Evolutionary conservation across 257 asterid species (phyloP), one percentile per base, ranked within the genome.

Genomic region (Salvia splendens): DNA sequence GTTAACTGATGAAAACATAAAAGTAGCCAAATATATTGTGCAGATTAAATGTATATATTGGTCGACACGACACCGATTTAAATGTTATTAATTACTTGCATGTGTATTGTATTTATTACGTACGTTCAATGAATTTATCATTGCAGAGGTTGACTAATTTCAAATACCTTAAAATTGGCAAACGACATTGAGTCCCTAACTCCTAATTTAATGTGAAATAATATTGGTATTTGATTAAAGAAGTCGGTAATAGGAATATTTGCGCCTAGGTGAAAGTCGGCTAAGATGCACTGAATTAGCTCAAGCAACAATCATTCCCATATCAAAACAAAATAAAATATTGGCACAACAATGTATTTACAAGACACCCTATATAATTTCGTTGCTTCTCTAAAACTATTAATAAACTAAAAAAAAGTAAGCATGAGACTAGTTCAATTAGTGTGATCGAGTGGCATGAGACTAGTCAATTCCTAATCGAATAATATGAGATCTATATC

Each of bases 51-150:
- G 30, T 24, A 24, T 24, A 2, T 24, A 24, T 24, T 24, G 30
- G 30, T 33, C 38, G 38, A 33, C 38, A 33, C 38, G 38, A 33
- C 38, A 33, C 38, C 38, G 38, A 33, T 33, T 5, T 33, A 33
- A 4, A 40, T 50, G 56, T 8, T 16, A 2, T 5, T 17, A 51
- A 7, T 32, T 17, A 51, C 6, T 20, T 53, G 33, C 49, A 58
- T 36, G 46, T 14, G 5, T 54, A 28, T 4, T 4, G 1, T 5
- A 54, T 28, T 54, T 30, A 56, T 32, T 56, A 24, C 10, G 17
- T n/a, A 28, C 11, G 38, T 53, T 58, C 48, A 16, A 38, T 59
- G 48, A 59, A 36, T 16, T 60, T 60, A 9, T 60, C 15, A 40
- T 43, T 15, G 50, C 49, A 38, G 9, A 1, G 47, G 8, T 59